These are phyloP conservation scores for Phaeosphaeriaceae sp. DNA, from an alignment of 2,329 filamentous ascomycete genomes.

Conservation along the genomic window DNA sequence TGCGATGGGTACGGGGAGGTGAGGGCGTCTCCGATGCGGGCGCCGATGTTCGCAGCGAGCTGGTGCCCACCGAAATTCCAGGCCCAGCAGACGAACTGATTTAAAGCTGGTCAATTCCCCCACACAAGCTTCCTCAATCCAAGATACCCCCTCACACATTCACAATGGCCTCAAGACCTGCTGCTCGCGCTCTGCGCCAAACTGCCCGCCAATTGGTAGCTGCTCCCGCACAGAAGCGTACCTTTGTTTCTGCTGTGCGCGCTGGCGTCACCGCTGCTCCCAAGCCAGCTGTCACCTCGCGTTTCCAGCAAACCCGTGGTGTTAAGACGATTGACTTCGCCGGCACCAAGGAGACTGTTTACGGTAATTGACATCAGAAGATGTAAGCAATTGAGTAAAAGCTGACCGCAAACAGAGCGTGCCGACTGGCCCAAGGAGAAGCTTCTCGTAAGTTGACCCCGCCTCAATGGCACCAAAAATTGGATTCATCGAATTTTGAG, in stretches of 20 bases:
- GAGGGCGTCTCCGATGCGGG: conserved; percentile 5
- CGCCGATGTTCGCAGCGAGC: conserved; percentile 11
- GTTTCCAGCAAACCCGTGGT: conserved; percentile 77
- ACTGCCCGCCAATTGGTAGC: conserved; percentile 63
- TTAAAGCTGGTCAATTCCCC: conserved; percentile 36
- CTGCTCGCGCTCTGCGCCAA: conserved; percentile 66
- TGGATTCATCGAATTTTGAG: conserved; percentile 10
- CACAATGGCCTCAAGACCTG: conserved; percentile 81
- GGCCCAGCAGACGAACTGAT: conserved; percentile 21
- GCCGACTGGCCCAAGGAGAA: conserved; percentile 98
- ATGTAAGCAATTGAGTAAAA: conserved; percentile 23
- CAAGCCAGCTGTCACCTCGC: conserved; percentile 54
- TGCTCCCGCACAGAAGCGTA: conserved; percentile 60
- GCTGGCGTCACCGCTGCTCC: conserved; percentile 55
- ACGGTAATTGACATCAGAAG: conserved; percentile 65
- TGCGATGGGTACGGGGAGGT: conserved; percentile 1
- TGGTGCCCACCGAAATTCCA: conserved; percentile 12
- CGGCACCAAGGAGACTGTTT: conserved; percentile 92
- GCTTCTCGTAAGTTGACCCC: conserved; percentile 76
- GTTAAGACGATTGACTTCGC: conserved; percentile 99
- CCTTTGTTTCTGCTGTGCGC: conserved; percentile 64
- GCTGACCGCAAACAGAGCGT: conserved; percentile 71
- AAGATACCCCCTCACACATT: conserved; percentile 48
- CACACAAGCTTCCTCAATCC: conserved; percentile 18
- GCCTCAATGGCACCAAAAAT: conserved; percentile 22